These are phyloP conservation scores for Irpex sp. DNA, from an alignment of 1,284 basidiomycete genomes.

Conservation along the genomic window DNA sequence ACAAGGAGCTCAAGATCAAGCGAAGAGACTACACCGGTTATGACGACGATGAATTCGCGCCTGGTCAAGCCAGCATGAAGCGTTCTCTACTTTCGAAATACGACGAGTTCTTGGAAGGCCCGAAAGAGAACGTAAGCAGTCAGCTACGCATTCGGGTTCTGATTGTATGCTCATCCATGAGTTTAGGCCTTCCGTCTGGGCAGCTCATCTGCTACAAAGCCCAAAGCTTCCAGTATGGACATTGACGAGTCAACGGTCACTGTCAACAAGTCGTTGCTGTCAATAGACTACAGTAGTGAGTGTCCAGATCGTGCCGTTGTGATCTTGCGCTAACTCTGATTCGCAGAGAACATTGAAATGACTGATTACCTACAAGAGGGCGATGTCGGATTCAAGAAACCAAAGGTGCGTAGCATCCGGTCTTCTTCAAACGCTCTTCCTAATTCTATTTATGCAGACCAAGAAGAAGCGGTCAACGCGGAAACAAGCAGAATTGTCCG, in stretches of 20 bases:
- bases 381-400: constrained; percentile 91
- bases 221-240: constrained; percentile 38
- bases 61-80: constrained; percentile 74
- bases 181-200: constrained; percentile 80
- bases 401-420: constrained; percentile 54
- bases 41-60: constrained; percentile 91
- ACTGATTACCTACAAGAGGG: constrained; percentile 91
- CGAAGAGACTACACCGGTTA: constrained; percentile 91
- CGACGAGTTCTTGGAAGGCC: constrained; percentile 81
- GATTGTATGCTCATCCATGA: background rate
- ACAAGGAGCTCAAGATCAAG: constrained; percentile 85
- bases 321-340: constrained; percentile 8
- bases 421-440: background rate
- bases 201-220: constrained; percentile 37
- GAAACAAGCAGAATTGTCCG: constrained; percentile 62
- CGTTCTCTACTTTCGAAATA: constrained; percentile 91
- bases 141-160: background rate
- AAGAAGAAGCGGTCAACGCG: constrained; percentile 88
- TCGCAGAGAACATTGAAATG: constrained; percentile 81
- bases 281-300: constrained; percentile 90
- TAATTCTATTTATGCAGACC: constrained; percentile 46
- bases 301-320: constrained; percentile 15
- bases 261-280: constrained; percentile 79
- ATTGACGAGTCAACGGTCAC: constrained; percentile 51
- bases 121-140: constrained; percentile 56